Percentiles rank a stretch among this genome's conserved stretches.
phyloP scores from a whole-genome alignment of 345 rosid genomes.

The Dipteronia dyeriana region DNA sequence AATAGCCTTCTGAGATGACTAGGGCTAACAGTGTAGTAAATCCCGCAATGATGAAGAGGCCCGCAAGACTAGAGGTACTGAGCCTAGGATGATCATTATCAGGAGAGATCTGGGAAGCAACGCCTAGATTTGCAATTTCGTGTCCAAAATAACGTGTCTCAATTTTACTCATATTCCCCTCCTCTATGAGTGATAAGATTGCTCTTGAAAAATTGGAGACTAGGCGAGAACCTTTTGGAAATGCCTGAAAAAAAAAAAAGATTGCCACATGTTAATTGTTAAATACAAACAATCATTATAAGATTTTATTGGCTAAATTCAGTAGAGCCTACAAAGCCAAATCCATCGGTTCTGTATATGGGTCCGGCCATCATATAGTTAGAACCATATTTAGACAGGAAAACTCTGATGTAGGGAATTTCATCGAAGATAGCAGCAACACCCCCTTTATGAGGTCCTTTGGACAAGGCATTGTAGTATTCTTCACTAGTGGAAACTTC shows the following conservation, averaged over 20 bases:
- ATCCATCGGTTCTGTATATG: slow-evolving; percentile 30
- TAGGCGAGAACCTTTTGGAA: slow-evolving; percentile 20
- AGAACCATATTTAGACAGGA: slow-evolving; percentile 25
- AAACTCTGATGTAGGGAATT: slow-evolving; percentile 26
- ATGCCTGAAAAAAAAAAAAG: slow-evolving; percentile 15
- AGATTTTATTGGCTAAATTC: too few species aligned
- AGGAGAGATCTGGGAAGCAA: neutral
- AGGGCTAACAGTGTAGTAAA: slow-evolving; percentile 19
- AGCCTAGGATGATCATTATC: slow-evolving; percentile 6
- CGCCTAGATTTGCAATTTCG: neutral
- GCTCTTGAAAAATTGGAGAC: slow-evolving; percentile 27
- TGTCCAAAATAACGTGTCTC: slow-evolving; percentile 13
- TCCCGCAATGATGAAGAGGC: slow-evolving; percentile 32
- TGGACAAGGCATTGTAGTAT: too few species aligned
- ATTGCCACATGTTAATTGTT: too few species aligned
- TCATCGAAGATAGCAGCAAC: too few species aligned
- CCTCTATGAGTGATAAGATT: slow-evolving; percentile 17
- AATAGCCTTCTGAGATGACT: neutral
- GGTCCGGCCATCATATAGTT: slow-evolving; percentile 29
- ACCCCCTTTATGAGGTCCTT: too few species aligned
- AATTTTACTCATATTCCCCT: neutral
- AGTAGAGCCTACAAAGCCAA: slow-evolving; percentile 37
- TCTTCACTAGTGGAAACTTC: too few species aligned
- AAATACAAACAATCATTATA: too few species aligned
- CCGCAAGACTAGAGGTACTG: slow-evolving; percentile 24